Conservation (phyloP, 208 protist genomes). For the Phytomonas serpens region DNA sequence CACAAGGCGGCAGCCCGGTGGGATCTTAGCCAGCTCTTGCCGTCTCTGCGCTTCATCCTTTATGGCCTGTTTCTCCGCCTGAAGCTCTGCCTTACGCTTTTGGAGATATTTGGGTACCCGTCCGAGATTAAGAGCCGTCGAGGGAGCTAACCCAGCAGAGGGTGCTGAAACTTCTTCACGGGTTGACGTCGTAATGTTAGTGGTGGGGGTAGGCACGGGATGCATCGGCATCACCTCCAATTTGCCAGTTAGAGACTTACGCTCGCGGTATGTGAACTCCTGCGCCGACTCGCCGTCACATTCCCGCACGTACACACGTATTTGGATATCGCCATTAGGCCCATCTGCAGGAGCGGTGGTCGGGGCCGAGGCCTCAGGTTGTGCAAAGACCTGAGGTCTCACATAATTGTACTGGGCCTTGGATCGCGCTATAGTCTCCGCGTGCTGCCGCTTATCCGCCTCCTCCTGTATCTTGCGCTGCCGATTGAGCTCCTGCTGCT, state of each 20-base stretch:
- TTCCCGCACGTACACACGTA: conserved; percentile 80
- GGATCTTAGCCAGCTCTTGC: conserved; percentile 58
- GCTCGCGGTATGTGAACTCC: conserved; percentile 45
- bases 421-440: conserved; percentile 23
- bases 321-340: conserved; percentile 48
- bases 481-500: conserved; percentile 79
- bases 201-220: conserved; percentile 2
- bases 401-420: conserved; percentile 65
- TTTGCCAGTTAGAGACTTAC: conserved; percentile 7
- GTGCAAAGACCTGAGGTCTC: conserved; percentile 46
- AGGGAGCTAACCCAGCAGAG: background rate
- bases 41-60: conserved; percentile 39
- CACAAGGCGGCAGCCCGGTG: conserved; percentile 71
- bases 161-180: background rate
- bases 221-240: background rate
- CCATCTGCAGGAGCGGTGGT: background rate
- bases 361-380: background rate
- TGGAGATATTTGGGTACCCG: conserved; percentile 66
- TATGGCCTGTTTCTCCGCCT: conserved; percentile 55
- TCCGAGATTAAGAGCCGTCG: conserved; percentile 17
- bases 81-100: conserved; percentile 76
- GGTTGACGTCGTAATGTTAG: background rate
- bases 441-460: conserved; percentile 21
- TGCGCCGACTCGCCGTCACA: conserved; percentile 52
- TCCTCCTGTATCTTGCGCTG: conserved; percentile 48